Percentiles rank a stretch among this genome's conserved stretches.
phyloP scores from a whole-genome alignment of 495 filamentous ascomycete species.

The Jackrogersella minutella region DNA sequence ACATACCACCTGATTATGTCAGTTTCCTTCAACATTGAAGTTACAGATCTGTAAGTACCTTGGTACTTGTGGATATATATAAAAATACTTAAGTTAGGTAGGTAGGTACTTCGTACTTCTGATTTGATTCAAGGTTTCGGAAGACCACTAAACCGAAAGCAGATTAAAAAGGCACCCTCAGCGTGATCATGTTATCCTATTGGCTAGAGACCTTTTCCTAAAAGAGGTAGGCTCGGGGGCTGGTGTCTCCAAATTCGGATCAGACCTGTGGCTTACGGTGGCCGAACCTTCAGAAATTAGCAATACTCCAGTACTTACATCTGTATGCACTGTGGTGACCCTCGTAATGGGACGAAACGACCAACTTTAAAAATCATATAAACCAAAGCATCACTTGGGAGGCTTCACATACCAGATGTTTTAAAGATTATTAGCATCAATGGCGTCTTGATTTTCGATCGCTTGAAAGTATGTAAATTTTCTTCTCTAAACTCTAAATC shows the following conservation, averaged over 20 bases:
- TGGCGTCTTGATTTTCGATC: too few relatives aligned
- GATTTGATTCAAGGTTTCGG: conserved; percentile 1
- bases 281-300: conserved; percentile 39
- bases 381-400: too few relatives aligned
- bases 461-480: too few relatives aligned
- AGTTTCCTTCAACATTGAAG: not conserved
- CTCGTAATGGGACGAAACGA: too few relatives aligned
- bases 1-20: conserved; percentile 20
- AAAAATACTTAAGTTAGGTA: conserved; percentile 3
- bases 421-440: too few relatives aligned
- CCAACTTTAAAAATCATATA: too few relatives aligned
- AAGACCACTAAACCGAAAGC: conserved; percentile 6
- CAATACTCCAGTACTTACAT: conserved; percentile 4
- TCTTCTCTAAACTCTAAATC: too few relatives aligned
- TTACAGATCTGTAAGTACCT: too few relatives aligned
- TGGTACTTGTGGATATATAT: not conserved
- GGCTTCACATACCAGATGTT: too few relatives aligned
- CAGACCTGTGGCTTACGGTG: conserved; percentile 29
- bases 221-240: conserved; percentile 23
- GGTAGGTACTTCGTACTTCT: not conserved
- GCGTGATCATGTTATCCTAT: conserved; percentile 23
- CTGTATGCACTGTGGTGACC: too few relatives aligned
- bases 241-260: conserved; percentile 26
- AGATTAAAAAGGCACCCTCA: conserved; percentile 5
- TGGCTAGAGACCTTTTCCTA: conserved; percentile 30